phyloP scores from a whole-genome alignment of 2,329 filamentous ascomycete genomes.

The Claviceps sp. region DNA sequence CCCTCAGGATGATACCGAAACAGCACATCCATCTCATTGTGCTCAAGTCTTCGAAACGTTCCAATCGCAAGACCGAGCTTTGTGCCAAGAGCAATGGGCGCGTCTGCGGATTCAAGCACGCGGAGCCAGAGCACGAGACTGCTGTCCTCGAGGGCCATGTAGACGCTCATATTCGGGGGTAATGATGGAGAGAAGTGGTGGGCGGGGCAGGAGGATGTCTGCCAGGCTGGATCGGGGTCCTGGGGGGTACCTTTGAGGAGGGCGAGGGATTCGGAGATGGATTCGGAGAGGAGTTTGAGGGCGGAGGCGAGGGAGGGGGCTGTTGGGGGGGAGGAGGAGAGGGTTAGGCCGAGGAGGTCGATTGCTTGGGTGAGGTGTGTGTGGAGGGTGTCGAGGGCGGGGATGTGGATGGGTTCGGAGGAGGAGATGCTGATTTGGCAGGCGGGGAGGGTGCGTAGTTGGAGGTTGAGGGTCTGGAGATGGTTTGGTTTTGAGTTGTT shows the following conservation, averaged over 20 bases:
- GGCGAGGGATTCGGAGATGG: conserved; percentile 38
- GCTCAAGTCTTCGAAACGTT: conserved; percentile 48
- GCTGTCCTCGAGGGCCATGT: conserved; percentile 57
- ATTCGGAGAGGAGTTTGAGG: conserved; percentile 40
- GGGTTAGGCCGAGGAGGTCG: conserved; percentile 64
- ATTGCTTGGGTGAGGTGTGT: conserved; percentile 72
- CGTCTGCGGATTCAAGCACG: conserved; percentile 53
- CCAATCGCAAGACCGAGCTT: conserved; percentile 60
- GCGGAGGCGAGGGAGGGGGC: conserved; percentile 42
- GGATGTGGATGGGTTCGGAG: conserved; percentile 43
- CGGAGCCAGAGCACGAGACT: conserved; percentile 57
- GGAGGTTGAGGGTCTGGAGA: conserved; percentile 59
- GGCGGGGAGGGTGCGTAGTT: conserved; percentile 52
- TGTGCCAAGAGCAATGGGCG: conserved; percentile 46
- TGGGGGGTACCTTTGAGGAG: conserved; percentile 41
- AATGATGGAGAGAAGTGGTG: conserved; percentile 29
- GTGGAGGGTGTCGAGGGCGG: conserved; percentile 57
- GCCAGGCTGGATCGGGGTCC: conserved; percentile 29
- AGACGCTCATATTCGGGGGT: conserved; percentile 57
- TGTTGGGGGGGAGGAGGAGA: conserved; percentile 43
- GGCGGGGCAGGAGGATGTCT: conserved; percentile 27
- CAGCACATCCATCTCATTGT: conserved; percentile 67
- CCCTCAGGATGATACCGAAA: conserved; percentile 47
- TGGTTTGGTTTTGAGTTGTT: no score
- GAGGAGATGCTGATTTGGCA: conserved; percentile 36